Evolutionary conservation across 2,329 filamentous ascomycete species (phyloP).

Genomic region (Coniochaeta prunicola): DNA sequence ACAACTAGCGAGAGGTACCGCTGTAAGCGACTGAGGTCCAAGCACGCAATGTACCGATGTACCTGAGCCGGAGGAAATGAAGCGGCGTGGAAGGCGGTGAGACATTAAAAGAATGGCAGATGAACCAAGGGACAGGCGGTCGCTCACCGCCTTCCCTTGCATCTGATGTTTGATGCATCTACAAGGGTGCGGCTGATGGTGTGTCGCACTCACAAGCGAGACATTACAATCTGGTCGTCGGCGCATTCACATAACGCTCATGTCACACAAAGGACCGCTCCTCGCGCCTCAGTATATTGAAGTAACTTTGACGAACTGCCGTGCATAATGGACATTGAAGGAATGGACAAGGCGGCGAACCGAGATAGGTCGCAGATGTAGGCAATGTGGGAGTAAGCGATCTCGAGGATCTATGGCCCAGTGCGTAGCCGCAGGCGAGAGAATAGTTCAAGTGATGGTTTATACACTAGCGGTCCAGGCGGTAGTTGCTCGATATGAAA

Average conservation of each 20-base stretch:
- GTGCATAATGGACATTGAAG: too few species aligned
- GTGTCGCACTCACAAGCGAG: background rate
- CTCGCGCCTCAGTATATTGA: background rate
- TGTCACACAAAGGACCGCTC: background rate
- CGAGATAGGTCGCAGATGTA: too few species aligned
- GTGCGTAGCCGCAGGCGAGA: too few species aligned
- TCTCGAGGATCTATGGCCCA: too few species aligned
- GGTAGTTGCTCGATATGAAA: too few species aligned
- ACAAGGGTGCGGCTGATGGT: background rate
- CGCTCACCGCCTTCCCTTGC: background rate
- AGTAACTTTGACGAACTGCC: too few species aligned
- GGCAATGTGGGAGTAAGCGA: too few species aligned
- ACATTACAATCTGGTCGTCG: background rate
- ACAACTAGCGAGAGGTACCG: background rate
- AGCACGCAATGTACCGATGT: background rate
- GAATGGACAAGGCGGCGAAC: too few species aligned
- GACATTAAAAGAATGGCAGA: background rate
- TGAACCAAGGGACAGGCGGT: background rate
- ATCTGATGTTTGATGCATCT: background rate
- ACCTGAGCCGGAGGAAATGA: background rate
- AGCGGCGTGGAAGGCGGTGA: background rate
- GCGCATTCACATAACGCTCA: background rate
- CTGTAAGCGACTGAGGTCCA: background rate
- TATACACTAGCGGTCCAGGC: too few species aligned
- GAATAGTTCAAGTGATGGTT: too few species aligned